phyloP scores from a whole-genome alignment of 257 asterid species.

The Penstemon newberryi region DNA sequence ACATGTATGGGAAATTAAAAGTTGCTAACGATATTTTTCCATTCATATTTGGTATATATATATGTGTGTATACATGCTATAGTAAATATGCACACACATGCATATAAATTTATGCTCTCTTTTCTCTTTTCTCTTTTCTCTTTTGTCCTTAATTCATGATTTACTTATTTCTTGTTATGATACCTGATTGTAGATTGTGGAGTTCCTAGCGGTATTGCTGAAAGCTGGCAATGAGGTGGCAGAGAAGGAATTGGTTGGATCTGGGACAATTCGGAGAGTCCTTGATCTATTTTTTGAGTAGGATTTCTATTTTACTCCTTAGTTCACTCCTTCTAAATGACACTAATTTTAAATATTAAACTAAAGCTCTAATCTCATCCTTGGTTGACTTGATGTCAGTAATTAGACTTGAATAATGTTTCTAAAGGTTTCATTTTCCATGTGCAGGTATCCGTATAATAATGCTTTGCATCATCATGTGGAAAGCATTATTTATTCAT shows the following conservation, averaged over 20 bases:
- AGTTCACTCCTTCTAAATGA: constrained; percentile 4
- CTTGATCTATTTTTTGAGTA: constrained; percentile 94
- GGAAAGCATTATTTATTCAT: constrained; percentile 84
- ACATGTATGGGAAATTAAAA: not conserved
- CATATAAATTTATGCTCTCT: not conserved
- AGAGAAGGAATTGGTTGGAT: constrained; percentile 71
- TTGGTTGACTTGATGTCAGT: constrained; percentile 15
- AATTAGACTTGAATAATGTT: not conserved
- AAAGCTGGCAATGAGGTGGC: constrained; percentile 87
- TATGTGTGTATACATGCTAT: too few relatives aligned
- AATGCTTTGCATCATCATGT: constrained; percentile 96
- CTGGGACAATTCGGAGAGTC: constrained; percentile 78
- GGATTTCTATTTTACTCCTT: constrained; percentile 32
- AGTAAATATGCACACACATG: too few relatives aligned
- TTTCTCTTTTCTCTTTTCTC: not conserved
- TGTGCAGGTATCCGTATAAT: constrained; percentile 82
- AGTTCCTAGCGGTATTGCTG: constrained; percentile 77
- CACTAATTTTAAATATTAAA: not conserved
- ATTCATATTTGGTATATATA: too few relatives aligned
- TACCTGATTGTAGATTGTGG: constrained; percentile 64
- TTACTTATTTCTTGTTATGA: constrained; percentile 5
- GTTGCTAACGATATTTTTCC: not conserved
- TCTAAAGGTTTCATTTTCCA: constrained; percentile 24
- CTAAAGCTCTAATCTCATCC: constrained; percentile 7
- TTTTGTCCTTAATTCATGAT: constrained; percentile 12